A percentile compares a stretch with the other conserved stretches of the same genome.
phyloP scores from a whole-genome alignment of 257 asterid genomes.

The Nicotiana obtusifolia region DNA sequence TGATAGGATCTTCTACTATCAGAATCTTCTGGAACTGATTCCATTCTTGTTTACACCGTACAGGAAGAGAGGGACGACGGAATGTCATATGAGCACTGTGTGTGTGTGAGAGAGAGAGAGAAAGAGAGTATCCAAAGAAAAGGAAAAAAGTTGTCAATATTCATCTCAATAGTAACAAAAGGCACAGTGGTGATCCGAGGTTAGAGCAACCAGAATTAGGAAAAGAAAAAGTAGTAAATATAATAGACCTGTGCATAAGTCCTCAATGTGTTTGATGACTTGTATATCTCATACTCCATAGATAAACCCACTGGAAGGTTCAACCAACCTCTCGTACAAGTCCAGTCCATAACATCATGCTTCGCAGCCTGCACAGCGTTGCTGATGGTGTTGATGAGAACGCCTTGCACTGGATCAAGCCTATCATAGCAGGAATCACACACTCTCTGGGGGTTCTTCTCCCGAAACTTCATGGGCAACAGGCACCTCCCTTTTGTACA shows the following conservation, averaged over 20 bases:
- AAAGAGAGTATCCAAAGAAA: not conserved
- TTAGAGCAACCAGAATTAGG: not conserved
- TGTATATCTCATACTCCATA: slow-evolving; percentile 95
- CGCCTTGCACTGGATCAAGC: slow-evolving; percentile 91
- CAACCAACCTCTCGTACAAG: slow-evolving; percentile 90
- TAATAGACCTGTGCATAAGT: slow-evolving; percentile 61
- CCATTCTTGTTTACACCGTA: not conserved
- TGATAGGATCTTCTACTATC: not conserved
- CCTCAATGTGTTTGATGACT: slow-evolving; percentile 70
- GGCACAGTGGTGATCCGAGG: not conserved
- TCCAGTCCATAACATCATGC: slow-evolving; percentile 99
- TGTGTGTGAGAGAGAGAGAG: not conserved
- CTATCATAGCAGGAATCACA: slow-evolving; percentile 96
- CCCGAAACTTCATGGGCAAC: slow-evolving; percentile 82
- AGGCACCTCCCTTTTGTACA: slow-evolving; percentile 95
- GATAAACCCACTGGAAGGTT: slow-evolving; percentile 95
- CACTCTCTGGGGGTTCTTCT: slow-evolving; percentile 94
- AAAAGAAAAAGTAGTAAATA: not conserved
- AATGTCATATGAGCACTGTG: not conserved
- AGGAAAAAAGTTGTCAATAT: not conserved
- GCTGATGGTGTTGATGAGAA: slow-evolving; percentile 79
- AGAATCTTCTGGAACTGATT: not conserved
- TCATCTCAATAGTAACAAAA: not conserved
- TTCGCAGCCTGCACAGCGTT: slow-evolving; percentile 84
- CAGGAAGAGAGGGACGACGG: not conserved